Base-by-base conservation (phyloP, 2,329 filamentous ascomycete species). In the Trichoderma cornu-damae region DNA sequence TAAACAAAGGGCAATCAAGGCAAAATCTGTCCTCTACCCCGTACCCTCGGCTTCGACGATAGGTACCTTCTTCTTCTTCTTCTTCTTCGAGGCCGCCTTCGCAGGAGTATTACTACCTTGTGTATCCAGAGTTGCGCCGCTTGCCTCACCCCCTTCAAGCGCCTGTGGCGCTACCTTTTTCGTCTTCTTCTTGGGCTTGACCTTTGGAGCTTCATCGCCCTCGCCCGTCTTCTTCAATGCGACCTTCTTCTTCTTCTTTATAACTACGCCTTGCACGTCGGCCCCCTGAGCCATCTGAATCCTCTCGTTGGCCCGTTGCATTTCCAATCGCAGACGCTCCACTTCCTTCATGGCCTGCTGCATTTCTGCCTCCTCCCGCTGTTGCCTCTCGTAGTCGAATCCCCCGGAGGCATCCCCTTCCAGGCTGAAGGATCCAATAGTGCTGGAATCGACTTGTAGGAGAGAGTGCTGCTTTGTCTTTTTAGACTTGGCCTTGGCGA, bases 291-390 rank as follows among this genome's bases (percentile, higher is more conserved):
- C 85, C 18, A 86, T 82, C 63, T 88, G 81, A 35, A 92, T 85
- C 56, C 87, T 77, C 73, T 92, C 89, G 65, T 87, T 89, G 35
- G 85, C 86, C 57, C 88, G 77, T 73, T 92, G 89, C 91, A 97
- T 96, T 73, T 96, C 90, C 57, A 96, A 76, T 52, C 94, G 80
- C 59, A 95, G 75, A 51, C 86, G 80, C 75, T 97, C 93, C 3
- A 99, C 89, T 70, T 96, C 89, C 69, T 87, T 86, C 78, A 96
- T 85, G 7, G 93, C 94, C 66, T 84, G 85, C 43, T 84, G 85
- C 90, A 96, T 96, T 72, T 96, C 92, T 1, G 83, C 85, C 60
- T 96, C 91, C 67, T 96, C 90, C 14, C 82, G 83, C 68, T 87
- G 82, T 62, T 86, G 82, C 52, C 79, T 78, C 66, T 90, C 88